Evolutionary conservation across 1,139 yeast genomes (phyloP), one percentile per base, ranked within the genome.

Genomic region (Suhomyces chickasaworum): DNA sequence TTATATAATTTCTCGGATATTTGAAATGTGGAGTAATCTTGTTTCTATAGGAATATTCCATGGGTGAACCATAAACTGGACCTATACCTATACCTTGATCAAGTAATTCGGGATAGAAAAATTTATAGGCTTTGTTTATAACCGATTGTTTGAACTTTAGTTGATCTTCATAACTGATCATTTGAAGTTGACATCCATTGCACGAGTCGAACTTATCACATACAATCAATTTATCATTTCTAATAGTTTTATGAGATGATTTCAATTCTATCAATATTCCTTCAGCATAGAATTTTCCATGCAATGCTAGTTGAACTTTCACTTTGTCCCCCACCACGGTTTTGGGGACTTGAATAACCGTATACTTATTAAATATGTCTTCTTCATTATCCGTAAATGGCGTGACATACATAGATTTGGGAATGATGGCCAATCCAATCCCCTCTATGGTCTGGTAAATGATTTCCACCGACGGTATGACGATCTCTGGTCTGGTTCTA

Each of bases 171-270:
- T 74, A 71, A 4, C 60, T 49, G n/a, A 74, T 31, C 79, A 74
- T 74, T 52, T 75, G 80, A 13, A 69, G 59, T 43, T 73, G 75
- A 49, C 80, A 75, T 1, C 79, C 80, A 36, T 65, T 61, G 59
- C 98, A 91, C 48, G 76, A 77, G 15, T 89, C 84, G 66, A 91
- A 93, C 60, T 90, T 87, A 44, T 77, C 73, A 70, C 98, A 95
- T 2, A 65, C 53, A 2, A 73, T 53, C 30, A 71, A 56, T 2
- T 52, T 40, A 38, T 73, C 62, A 23, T 66, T 60, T 39, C 78
- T 57, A 6, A 37, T 49, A 3, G 57, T 51, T 2, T 41, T 39
- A 22, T 40, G 49, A 2, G 57, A 33, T 17, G 56, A 57, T 4
- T 53, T 39, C 0, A 70, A 58, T 16, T 56, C 51, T 2, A 60